phyloP scores from a whole-genome alignment of 257 asterid species.

The Solanum tacnaense region DNA sequence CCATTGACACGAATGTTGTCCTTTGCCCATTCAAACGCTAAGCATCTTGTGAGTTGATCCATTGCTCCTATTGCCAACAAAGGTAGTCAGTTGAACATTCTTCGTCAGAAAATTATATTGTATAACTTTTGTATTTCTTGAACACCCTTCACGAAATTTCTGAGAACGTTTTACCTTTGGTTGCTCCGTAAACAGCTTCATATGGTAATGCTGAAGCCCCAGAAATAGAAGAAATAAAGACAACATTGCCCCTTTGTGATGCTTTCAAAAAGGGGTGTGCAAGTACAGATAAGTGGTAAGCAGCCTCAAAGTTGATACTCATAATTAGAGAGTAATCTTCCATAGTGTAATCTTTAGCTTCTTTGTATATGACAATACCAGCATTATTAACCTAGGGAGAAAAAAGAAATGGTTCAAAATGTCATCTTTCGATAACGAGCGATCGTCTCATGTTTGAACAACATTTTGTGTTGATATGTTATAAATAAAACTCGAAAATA shows the following conservation, averaged over 20 bases:
- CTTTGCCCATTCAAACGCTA: slow-evolving; percentile 1
- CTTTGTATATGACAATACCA: neutral
- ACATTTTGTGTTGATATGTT: neutral
- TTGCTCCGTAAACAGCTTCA: neutral
- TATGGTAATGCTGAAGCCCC: neutral
- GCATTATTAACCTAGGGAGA: neutral
- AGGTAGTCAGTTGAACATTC: neutral
- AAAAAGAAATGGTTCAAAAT: neutral
- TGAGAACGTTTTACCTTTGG: neutral
- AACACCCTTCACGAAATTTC: neutral
- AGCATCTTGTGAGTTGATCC: neutral
- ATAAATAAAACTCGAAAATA: neutral
- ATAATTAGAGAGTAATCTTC: neutral
- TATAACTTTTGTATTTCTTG: neutral
- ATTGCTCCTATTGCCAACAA: neutral
- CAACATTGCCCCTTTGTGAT: slow-evolving; percentile 1
- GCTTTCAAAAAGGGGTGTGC: slow-evolving; percentile 5
- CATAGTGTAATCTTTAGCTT: neutral
- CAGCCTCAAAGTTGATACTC: neutral
- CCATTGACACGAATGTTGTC: neutral
- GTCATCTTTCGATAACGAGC: neutral
- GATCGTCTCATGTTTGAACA: neutral
- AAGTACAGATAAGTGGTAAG: neutral
- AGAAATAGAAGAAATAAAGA: neutral
- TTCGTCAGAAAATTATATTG: neutral